Evolutionary conservation across 179 eudicot species (phyloP).

Genomic region (Dionaea muscipula): DNA sequence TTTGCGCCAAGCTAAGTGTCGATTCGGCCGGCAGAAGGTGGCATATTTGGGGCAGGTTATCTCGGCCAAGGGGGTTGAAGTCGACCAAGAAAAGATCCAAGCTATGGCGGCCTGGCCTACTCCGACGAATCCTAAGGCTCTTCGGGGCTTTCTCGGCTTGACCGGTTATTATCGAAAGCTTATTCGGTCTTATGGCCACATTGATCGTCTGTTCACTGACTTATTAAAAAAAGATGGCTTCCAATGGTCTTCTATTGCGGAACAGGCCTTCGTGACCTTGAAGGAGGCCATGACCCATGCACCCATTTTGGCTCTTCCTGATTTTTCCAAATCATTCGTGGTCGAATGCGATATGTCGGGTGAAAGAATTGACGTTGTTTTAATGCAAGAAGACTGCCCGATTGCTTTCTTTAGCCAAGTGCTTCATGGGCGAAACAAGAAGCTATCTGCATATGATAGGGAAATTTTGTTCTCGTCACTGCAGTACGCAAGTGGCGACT

Average conservation of each 20-base stretch:
- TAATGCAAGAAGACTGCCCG: constrained; percentile 1
- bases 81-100: no score
- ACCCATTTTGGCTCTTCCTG: background rate
- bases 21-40: background rate
- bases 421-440: no score
- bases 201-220: background rate
- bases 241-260: background rate
- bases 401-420: no score
- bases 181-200: background rate
- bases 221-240: no score
- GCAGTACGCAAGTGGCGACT: background rate
- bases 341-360: background rate
- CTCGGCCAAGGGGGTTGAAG: no score
- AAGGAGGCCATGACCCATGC: constrained; percentile 1
- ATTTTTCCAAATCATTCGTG: background rate
- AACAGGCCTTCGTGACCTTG: background rate
- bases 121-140: no score
- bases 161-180: background rate
- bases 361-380: background rate
- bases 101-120: no score
- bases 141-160: no score
- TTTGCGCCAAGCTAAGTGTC: background rate
- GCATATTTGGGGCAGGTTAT: background rate
- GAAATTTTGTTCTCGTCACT: background rate
- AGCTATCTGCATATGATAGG: no score